A percentile compares a stretch with the other conserved stretches of the same genome.
These are phyloP conservation scores for Thielaviopsis cerberus DNA, from an alignment of 2,329 filamentous ascomycete species.

Conservation along the genomic window DNA sequence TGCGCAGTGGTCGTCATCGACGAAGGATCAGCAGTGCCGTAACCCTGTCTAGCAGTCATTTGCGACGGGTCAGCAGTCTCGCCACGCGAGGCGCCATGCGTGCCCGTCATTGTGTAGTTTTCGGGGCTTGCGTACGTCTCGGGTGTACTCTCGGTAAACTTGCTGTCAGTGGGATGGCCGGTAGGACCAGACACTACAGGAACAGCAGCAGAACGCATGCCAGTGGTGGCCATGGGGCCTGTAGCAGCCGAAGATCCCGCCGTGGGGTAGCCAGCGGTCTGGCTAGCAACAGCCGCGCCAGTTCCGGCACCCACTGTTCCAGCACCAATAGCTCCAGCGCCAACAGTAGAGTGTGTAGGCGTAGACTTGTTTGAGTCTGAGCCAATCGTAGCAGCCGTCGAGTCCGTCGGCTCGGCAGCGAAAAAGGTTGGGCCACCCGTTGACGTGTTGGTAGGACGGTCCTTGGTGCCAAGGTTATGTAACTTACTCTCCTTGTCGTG, in stretches of 20 bases:
- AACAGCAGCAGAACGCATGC: slow-evolving; percentile 3
- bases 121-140: background rate
- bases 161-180: background rate
- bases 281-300: background rate
- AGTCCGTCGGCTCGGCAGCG: slow-evolving; percentile 1
- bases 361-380: slow-evolving; percentile 3
- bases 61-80: slow-evolving; percentile 1
- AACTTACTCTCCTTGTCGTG: slow-evolving; percentile 5
- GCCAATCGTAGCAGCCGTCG: slow-evolving; percentile 1
- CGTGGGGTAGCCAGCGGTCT: background rate
- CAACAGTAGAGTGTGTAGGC: background rate
- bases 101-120: slow-evolving; percentile 3
- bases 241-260: no score
- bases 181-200: slow-evolving; percentile 2
- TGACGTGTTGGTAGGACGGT: background rate
- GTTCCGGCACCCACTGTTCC: background rate
- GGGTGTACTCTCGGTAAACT: background rate
- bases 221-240: slow-evolving; percentile 7
- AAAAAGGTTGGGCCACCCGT: slow-evolving; percentile 6
- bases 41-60: slow-evolving; percentile 2
- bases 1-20: background rate
- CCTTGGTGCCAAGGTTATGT: background rate
- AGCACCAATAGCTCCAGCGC: background rate
- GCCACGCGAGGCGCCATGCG: background rate
- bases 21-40: background rate